A percentile compares a stretch with the other conserved stretches of the same genome.
These are phyloP conservation scores for Pichia ethanolica DNA, from an alignment of 805 yeast species.

Conservation along the genomic window DNA sequence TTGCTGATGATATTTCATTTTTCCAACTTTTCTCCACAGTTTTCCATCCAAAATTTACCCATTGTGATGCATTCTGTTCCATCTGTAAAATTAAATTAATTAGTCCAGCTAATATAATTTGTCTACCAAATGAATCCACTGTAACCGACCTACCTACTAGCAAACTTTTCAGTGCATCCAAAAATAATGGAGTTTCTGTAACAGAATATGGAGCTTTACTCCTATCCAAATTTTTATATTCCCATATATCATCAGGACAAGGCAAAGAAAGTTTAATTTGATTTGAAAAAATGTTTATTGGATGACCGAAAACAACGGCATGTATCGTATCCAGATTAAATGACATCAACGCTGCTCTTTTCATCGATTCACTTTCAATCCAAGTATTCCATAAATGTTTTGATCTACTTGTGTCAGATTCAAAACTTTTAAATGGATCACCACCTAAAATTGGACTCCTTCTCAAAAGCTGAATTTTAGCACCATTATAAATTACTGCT, in stretches of 20 bases:
- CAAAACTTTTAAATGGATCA: slow-evolving; percentile 29
- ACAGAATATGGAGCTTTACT: slow-evolving; percentile 14
- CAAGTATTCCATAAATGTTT: slow-evolving; percentile 41
- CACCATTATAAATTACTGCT: slow-evolving; percentile 44
- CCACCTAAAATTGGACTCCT: slow-evolving; percentile 41
- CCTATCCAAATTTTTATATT: slow-evolving; percentile 17
- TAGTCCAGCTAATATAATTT: slow-evolving; percentile 54
- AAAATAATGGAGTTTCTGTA: slow-evolving; percentile 21
- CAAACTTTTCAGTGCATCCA: slow-evolving; percentile 26
- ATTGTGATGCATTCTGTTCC: slow-evolving; percentile 49
- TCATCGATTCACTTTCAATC: slow-evolving; percentile 70
- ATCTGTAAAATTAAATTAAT: slow-evolving; percentile 54
- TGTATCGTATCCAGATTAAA: slow-evolving; percentile 69
- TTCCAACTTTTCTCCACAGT: slow-evolving; percentile 44
- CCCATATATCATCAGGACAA: slow-evolving; percentile 51
- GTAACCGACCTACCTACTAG: slow-evolving; percentile 37
- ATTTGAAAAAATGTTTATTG: slow-evolving; percentile 40
- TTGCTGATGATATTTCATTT: slow-evolving; percentile 51
- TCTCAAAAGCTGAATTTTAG: slow-evolving; percentile 42
- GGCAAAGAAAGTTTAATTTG: slow-evolving; percentile 52
- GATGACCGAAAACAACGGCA: slow-evolving; percentile 67
- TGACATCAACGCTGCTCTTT: slow-evolving; percentile 67
- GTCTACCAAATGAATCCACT: slow-evolving; percentile 50
- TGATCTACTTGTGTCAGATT: slow-evolving; percentile 21
- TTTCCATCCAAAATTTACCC: slow-evolving; percentile 30